phyloP scores from a whole-genome alignment of 2,329 filamentous ascomycete genomes.

The Fusarium robinianum region DNA sequence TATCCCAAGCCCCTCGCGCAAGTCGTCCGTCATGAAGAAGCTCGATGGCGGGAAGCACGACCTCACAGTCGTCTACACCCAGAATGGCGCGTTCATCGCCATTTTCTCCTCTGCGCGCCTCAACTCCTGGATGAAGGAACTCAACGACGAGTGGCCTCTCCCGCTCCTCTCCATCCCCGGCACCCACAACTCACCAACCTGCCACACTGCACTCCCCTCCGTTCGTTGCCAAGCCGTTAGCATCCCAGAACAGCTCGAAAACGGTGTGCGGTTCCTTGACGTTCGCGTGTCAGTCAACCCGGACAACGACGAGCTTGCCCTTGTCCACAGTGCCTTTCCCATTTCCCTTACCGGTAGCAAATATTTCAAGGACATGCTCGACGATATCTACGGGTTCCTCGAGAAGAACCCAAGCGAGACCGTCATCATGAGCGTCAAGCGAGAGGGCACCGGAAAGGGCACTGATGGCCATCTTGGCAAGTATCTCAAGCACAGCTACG shows the following conservation, averaged over 20 bases:
- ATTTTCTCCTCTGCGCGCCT: conserved; percentile 74
- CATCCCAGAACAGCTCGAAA: conserved; percentile 76
- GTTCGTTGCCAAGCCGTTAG: conserved; percentile 89
- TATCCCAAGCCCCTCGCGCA: conserved; percentile 64
- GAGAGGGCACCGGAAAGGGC: conserved; percentile 81
- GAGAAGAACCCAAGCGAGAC: conserved; percentile 78
- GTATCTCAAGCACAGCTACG: conserved; percentile 75
- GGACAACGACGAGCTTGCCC: conserved; percentile 68
- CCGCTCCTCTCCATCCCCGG: conserved; percentile 88
- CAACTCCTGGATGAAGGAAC: conserved; percentile 77
- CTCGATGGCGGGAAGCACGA: conserved; percentile 56
- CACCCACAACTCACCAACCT: conserved; percentile 92
- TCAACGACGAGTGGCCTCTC: conserved; percentile 73
- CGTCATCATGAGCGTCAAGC: conserved; percentile 85
- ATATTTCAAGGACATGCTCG: conserved; percentile 74
- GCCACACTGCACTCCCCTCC: conserved; percentile 81
- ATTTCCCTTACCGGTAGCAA: conserved; percentile 82
- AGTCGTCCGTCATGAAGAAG: conserved; percentile 64
- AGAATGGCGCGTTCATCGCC: conserved; percentile 57
- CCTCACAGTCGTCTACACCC: conserved; percentile 70
- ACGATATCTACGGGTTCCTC: conserved; percentile 75
- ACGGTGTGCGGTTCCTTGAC: conserved; percentile 94
- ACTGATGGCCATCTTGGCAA: conserved; percentile 78
- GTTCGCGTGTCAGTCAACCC: conserved; percentile 68
- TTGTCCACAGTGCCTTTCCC: conserved; percentile 91